Evolutionary conservation across 2,329 filamentous ascomycete species (phyloP).

Genomic region (Bipolaris bicolor): DNA sequence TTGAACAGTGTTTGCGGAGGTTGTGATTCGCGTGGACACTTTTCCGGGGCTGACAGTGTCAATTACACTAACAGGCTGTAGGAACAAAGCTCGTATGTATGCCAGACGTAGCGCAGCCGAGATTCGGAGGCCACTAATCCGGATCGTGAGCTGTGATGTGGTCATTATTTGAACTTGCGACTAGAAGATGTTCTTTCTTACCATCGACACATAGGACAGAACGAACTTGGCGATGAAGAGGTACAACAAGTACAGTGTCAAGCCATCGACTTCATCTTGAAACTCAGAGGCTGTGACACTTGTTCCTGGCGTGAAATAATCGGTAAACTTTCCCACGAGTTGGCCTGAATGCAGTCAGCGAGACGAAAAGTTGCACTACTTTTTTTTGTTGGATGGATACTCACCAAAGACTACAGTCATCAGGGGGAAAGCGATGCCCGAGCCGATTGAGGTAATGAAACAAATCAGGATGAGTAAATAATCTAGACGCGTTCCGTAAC

Average conservation of each 20-base stretch:
- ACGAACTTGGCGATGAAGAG: conserved; percentile 47
- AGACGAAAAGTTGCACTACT: conserved; percentile 36
- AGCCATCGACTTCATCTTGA: conserved; percentile 54
- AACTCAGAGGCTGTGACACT: conserved; percentile 57
- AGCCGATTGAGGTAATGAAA: conserved; percentile 41
- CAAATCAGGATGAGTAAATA: conserved; percentile 34
- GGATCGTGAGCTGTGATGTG: conserved; percentile 53
- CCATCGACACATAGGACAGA: conserved; percentile 44
- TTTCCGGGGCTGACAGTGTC: conserved; percentile 58
- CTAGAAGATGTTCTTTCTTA: conserved; percentile 11
- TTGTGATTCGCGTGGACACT: conserved; percentile 60
- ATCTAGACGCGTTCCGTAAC: conserved; percentile 44
- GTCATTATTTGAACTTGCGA: neutral
- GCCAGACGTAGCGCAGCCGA: conserved; percentile 58
- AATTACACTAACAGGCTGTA: conserved; percentile 57
- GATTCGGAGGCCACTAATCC: conserved; percentile 58
- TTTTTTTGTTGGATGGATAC: neutral
- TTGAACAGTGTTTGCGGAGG: conserved; percentile 60
- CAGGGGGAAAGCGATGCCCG: conserved; percentile 54
- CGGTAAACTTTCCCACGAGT: conserved; percentile 61
- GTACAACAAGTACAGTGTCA: conserved; percentile 41
- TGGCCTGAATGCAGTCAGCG: conserved; percentile 31
- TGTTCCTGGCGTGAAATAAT: conserved; percentile 58
- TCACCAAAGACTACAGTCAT: conserved; percentile 67
- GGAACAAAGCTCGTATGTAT: conserved; percentile 58